Evolutionary conservation across 1,139 yeast genomes (phyloP).

Genomic region (Scheffersomyces stambukii): DNA sequence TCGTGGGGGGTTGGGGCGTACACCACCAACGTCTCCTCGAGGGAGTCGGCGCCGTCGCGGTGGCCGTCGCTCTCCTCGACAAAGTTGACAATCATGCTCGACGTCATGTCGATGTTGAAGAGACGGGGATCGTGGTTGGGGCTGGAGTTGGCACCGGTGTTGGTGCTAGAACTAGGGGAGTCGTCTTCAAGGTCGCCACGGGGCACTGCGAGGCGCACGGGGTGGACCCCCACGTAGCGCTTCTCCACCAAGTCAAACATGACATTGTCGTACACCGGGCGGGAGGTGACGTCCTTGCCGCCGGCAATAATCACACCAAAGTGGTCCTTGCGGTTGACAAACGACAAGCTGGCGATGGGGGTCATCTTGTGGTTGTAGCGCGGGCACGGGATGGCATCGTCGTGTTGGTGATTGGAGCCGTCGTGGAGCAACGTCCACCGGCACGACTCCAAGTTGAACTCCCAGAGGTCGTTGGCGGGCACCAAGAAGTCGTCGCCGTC

Average conservation of each 20-base stretch:
- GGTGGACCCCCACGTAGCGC: slow-evolving; percentile 36
- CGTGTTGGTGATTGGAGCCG: slow-evolving; percentile 22
- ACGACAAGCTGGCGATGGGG: slow-evolving; percentile 35
- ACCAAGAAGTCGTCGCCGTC: slow-evolving; percentile 18
- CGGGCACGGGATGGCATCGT: slow-evolving; percentile 30
- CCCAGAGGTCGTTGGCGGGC: slow-evolving; percentile 66
- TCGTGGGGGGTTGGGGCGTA: slow-evolving; percentile 27
- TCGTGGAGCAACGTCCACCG: slow-evolving; percentile 51
- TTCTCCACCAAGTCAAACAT: slow-evolving; percentile 51
- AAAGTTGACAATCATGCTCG: slow-evolving; percentile 31
- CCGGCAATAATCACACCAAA: slow-evolving; percentile 59
- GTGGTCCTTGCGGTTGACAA: slow-evolving; percentile 44
- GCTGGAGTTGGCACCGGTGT: slow-evolving; percentile 14
- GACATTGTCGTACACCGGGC: slow-evolving; percentile 38
- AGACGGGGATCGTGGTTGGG: slow-evolving; percentile 17
- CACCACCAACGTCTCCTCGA: slow-evolving; percentile 34
- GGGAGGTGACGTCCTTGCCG: slow-evolving; percentile 47
- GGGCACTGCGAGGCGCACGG: slow-evolving; percentile 22
- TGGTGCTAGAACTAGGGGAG: too few species aligned
- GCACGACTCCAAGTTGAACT: slow-evolving; percentile 47
- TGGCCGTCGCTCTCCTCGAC: slow-evolving; percentile 23
- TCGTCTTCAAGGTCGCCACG: slow-evolving; percentile 11
- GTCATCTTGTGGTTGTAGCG: slow-evolving; percentile 54
- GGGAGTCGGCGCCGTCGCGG: slow-evolving; percentile 4
- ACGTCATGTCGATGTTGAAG: slow-evolving; percentile 28